Conservation (phyloP, 1,139 yeast genomes). For the Yamadazyma buinensis region DNA sequence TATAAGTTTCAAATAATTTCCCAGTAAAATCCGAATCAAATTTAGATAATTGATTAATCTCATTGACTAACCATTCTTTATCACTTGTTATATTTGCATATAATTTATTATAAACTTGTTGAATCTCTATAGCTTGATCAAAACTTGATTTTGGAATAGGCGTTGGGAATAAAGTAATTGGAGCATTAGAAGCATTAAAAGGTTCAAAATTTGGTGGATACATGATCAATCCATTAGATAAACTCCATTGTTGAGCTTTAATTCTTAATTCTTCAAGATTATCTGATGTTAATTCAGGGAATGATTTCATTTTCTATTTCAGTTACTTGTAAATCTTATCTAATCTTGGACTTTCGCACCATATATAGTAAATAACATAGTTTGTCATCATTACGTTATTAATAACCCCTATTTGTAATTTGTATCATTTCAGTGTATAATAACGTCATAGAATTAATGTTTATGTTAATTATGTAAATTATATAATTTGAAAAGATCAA, state of each 20-base stretch:
- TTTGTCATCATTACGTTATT: too few relatives aligned
- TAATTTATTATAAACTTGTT: conserved; percentile 63
- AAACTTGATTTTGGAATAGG: conserved; percentile 74
- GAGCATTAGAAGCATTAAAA: conserved; percentile 63
- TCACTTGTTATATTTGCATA: conserved; percentile 63
- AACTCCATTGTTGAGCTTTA: conserved; percentile 68
- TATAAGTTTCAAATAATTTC: conserved; percentile 59
- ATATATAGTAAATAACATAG: too few relatives aligned
- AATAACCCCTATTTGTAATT: too few relatives aligned
- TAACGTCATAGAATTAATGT: too few relatives aligned
- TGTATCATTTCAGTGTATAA: too few relatives aligned
- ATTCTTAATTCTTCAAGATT: conserved; percentile 30
- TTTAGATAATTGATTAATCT: conserved; percentile 51
- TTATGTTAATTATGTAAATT: too few relatives aligned
- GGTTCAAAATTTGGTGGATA: conserved; percentile 56
- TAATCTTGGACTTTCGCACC: too few relatives aligned
- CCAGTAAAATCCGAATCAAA: conserved; percentile 82
- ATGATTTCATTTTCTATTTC: conserved; percentile 18
- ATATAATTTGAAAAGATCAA: too few relatives aligned
- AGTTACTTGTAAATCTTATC: too few relatives aligned
- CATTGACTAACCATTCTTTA: conserved; percentile 56
- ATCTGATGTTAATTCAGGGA: conserved; percentile 28
- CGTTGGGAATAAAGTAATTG: conserved; percentile 86
- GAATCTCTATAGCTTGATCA: conserved; percentile 64
- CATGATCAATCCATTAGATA: conserved; percentile 76